Evolutionary conservation across 2,329 filamentous ascomycete genomes (phyloP), one percentile per base, ranked within the genome.

Genomic region (Aquanectria penicillioides): DNA sequence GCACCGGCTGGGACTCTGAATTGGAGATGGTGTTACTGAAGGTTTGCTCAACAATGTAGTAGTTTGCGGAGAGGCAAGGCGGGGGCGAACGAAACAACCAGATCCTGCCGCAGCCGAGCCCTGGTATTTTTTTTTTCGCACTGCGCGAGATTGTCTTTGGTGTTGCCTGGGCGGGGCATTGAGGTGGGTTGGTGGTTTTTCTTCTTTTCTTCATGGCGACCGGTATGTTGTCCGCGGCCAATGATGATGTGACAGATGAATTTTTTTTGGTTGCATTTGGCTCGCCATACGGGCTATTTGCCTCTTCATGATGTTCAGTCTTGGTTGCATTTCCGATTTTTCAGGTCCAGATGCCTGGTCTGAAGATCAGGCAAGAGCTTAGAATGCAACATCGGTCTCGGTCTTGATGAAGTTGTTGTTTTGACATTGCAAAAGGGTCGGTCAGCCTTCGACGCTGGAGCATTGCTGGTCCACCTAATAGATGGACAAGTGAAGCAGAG

Each of bases 21-120:
- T 62, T 69, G 60, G 64, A 43, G 58, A 66, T 61, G 22, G 61
- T 52, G 56, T 41, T 52, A 48, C 54, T 49, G 58, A 62, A 44
- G 52, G 44, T 58, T 28, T 43, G 40, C 41, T 28, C 34, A 44
- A 41, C 47, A 53, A 55, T 46, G 48, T 63, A 51, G 28, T 44
- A 56, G 54, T 58, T 54, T 41, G 43, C 47, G 49, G 56, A 52
- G 41, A 54, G 57, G 38, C 23, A 50, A 57, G 43, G 25, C 36
- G 58, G 53, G 57, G 51, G 50, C 58, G 57, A 59, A 34, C 51
- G 56, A 41, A 47, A 37, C 57, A 47, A 48, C 25, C 13, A 38
- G 31, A 50, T 38, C 25, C 46, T 50, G 33, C 17, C 28, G 15
- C 50, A 18, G 18, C 31, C 15, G 53, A 57, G 46, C 50, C 31